These are phyloP conservation scores for Populus hybrid DNA, from an alignment of 441 rosid genomes.

Conservation along the genomic window DNA sequence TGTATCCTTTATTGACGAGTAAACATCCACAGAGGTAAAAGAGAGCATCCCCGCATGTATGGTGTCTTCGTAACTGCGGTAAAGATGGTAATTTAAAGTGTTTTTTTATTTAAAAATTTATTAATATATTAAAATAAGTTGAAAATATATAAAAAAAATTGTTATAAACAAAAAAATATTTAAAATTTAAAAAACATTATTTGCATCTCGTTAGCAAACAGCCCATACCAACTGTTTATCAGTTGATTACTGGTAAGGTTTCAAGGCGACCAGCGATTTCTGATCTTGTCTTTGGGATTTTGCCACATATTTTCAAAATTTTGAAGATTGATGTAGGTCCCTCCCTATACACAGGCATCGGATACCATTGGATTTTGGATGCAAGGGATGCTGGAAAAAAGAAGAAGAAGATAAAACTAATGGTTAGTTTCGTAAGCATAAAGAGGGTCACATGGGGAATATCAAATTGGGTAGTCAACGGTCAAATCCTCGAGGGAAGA, in stretches of 20 bases:
- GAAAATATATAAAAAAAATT: too few species aligned
- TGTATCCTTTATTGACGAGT: not conserved
- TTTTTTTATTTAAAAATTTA: too few species aligned
- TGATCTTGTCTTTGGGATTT: constrained; percentile 15
- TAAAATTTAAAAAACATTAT: too few species aligned
- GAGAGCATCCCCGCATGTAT: not conserved
- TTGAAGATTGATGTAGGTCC: constrained; percentile 5
- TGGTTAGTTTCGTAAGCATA: not conserved
- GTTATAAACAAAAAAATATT: too few species aligned
- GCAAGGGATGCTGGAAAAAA: not conserved
- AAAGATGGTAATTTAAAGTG: too few species aligned
- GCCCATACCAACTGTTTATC: too few species aligned
- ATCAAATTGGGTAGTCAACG: constrained; percentile 13
- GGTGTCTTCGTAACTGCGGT: too few species aligned
- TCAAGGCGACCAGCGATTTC: not conserved
- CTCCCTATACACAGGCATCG: constrained; percentile 27
- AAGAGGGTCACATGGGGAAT: constrained; percentile 11
- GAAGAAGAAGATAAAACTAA: too few species aligned
- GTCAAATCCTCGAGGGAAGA: constrained; percentile 20
- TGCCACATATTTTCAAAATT: not conserved
- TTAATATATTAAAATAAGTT: too few species aligned
- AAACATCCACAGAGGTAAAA: not conserved
- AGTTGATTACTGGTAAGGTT: not conserved
- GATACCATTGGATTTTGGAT: constrained; percentile 23
- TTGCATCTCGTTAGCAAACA: too few species aligned